Evolutionary conservation across 495 filamentous ascomycete species (phyloP).

Genomic region (Trichoderma orchidacearum): DNA sequence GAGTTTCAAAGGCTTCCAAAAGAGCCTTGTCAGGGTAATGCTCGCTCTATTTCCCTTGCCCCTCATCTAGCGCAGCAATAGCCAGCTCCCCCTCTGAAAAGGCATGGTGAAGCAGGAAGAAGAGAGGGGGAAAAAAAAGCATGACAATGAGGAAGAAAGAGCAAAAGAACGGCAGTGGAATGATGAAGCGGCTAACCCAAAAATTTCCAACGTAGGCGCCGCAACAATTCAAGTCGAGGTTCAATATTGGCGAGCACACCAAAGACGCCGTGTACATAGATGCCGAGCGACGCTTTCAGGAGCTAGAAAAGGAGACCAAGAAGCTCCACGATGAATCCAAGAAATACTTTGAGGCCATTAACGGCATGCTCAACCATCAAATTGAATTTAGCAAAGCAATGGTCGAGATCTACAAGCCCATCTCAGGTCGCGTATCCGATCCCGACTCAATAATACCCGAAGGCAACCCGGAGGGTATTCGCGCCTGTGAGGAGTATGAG

Average conservation of each 20-base stretch:
- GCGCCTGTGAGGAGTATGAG: constrained; percentile 94
- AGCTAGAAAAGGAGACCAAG: constrained; percentile 92
- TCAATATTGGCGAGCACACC: constrained; percentile 88
- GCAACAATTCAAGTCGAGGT: constrained; percentile 77
- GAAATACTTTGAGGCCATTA: constrained; percentile 95
- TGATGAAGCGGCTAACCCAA: not conserved
- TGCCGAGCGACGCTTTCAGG: constrained; percentile 84
- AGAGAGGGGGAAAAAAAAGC: not conserved
- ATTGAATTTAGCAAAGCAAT: constrained; percentile 96
- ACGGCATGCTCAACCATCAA: constrained; percentile 94
- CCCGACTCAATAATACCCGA: constrained; percentile 67
- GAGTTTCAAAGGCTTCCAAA: constrained; percentile 95
- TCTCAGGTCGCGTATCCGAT: constrained; percentile 90
- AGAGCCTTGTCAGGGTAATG: constrained; percentile 68
- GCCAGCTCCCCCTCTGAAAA: constrained; percentile 2
- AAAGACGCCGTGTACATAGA: constrained; percentile 93
- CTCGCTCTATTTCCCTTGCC: constrained; percentile 5
- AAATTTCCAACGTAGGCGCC: constrained; percentile 48
- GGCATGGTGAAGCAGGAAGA: not conserved
- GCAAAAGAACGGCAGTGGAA: too few relatives aligned
- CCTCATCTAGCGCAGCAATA: not conserved
- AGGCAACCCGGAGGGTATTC: constrained; percentile 89
- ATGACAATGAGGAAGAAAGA: not conserved
- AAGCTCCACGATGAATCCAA: constrained; percentile 88
- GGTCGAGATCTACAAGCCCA: constrained; percentile 94